A percentile compares a stretch with the other conserved stretches of the same genome.
Evolutionary conservation across 257 asterid species (phyloP).

Genomic region (Gardenia jasminoides): DNA sequence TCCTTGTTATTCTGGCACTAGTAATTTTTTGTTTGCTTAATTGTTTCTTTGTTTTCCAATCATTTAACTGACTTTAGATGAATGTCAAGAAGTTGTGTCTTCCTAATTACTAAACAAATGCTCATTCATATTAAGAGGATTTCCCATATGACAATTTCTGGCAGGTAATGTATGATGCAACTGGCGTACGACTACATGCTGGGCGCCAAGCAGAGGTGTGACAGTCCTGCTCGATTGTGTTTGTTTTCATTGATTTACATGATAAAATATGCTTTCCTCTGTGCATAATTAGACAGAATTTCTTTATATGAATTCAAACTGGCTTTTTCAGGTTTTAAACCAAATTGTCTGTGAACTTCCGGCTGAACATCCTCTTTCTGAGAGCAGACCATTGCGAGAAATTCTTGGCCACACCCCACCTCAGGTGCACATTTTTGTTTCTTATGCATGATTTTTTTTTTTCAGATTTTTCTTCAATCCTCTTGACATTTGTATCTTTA

Average conservation of each 20-base stretch:
- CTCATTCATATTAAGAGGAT: neutral
- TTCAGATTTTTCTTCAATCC: neutral
- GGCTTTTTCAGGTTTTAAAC: conserved; percentile 67
- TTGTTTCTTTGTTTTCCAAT: neutral
- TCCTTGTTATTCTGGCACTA: neutral
- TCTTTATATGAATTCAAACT: neutral
- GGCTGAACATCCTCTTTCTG: conserved; percentile 95
- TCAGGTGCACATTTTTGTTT: conserved; percentile 54
- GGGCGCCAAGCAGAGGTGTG: conserved; percentile 99
- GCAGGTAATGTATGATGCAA: conserved; percentile 98
- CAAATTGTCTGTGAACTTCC: conserved; percentile 96
- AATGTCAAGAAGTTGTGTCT: neutral
- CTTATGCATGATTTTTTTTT: neutral
- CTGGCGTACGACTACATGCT: conserved; percentile 93
- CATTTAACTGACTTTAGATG: neutral
- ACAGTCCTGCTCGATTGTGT: conserved; percentile 11
- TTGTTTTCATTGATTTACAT: neutral
- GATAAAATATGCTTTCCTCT: neutral
- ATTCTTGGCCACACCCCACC: conserved; percentile 98
- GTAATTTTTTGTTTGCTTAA: neutral
- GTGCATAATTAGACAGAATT: neutral
- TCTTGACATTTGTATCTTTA: neutral
- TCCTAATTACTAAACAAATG: neutral
- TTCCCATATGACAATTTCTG: conserved; percentile 11
- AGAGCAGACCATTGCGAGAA: conserved; percentile 83